Evolutionary conservation across 306 rosid species (phyloP).

Genomic region (Calophaca sinica): DNA sequence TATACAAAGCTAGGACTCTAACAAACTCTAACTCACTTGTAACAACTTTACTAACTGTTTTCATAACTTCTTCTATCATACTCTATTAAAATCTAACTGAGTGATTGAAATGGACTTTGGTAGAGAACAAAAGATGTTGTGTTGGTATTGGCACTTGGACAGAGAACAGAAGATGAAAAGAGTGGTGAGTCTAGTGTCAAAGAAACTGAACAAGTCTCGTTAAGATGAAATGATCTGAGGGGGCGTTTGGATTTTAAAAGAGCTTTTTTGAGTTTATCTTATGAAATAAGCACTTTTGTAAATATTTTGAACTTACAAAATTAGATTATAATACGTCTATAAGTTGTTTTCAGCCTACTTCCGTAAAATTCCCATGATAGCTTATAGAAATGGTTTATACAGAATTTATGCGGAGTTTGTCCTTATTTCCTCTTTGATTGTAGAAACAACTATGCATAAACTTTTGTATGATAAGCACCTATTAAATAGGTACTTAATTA

Average conservation of each 20-base stretch:
- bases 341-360: neutral
- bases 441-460: neutral
- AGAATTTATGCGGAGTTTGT: neutral
- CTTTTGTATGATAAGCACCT: neutral
- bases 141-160: neutral
- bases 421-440: neutral
- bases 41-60: too few species aligned
- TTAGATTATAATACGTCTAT: neutral
- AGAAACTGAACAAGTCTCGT: neutral
- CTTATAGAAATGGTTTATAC: neutral
- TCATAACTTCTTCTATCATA: too few species aligned
- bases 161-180: neutral
- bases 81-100: too few species aligned
- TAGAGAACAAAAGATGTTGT: neutral
- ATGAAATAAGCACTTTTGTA: too few species aligned
- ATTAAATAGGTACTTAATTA: neutral
- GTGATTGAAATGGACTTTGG: neutral
- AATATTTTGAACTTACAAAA: too few species aligned
- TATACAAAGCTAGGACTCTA: too few species aligned
- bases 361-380: neutral
- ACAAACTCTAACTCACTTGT: too few species aligned
- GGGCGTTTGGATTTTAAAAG: too few species aligned
- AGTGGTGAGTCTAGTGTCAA: neutral
- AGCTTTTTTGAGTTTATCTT: too few species aligned
- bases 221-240: too few species aligned